phyloP scores from a whole-genome alignment of 441 rosid species.

The Populus trichocarpa region DNA sequence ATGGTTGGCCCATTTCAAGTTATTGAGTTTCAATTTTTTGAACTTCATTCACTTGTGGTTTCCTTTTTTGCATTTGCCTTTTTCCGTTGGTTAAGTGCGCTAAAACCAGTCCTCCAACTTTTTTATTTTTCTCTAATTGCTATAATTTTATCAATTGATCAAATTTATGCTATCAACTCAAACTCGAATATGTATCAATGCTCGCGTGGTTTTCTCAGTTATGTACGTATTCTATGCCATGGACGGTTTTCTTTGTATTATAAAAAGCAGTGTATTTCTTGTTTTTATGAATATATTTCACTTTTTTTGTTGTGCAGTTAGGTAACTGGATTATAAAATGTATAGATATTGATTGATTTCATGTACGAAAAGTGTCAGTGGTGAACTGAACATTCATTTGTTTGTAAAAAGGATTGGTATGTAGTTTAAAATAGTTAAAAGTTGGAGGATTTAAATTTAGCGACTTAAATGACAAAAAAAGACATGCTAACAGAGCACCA shows the following conservation, averaged over 20 bases:
- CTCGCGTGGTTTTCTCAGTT: neutral
- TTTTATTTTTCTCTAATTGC: neutral
- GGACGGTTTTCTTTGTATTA: neutral
- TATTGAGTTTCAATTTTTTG: neutral
- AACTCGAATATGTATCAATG: neutral
- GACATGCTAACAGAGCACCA: neutral
- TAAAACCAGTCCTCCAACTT: neutral
- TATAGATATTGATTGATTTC: neutral
- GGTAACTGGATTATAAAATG: neutral
- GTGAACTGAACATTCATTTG: neutral
- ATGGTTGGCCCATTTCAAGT: neutral
- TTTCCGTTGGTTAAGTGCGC: neutral
- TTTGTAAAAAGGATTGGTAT: neutral
- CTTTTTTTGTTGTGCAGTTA: neutral
- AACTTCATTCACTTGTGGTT: neutral
- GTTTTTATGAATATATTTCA: neutral
- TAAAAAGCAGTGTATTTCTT: neutral
- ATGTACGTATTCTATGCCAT: neutral
- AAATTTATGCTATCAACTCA: neutral
- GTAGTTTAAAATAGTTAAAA: too few species aligned
- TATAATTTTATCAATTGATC: neutral
- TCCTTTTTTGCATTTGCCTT: neutral
- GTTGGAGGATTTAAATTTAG: too few species aligned
- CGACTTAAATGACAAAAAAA: too few species aligned
- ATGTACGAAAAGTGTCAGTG: neutral